Evolutionary conservation across 805 yeast species (phyloP), one percentile per base, ranked within the genome.

Genomic region (Kodamaea laetipori): DNA sequence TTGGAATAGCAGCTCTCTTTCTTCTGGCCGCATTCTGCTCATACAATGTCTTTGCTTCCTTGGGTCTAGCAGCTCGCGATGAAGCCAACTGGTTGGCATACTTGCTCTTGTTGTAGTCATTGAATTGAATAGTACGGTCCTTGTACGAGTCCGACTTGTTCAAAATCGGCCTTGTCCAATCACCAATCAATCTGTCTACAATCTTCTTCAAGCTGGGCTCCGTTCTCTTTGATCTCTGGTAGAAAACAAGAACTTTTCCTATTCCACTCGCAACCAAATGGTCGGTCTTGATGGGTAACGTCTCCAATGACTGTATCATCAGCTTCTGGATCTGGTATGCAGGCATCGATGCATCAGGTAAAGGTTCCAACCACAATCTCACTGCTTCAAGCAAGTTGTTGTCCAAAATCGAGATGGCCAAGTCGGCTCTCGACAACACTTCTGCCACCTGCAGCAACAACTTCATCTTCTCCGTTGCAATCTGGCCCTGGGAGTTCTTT

Each of bases 141-240:
- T 94, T 82, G 71, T 90, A 92, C 56, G 90, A 89, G 65, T 92
- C 98, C 3, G 95, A 84, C 48, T 96, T 84, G 53, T 96, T 96
- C 76, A 94, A 87, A 49, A 94, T 89, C 35, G 99, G 99, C 67
- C 99, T 80, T 6, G 97, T 92, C 99, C 99, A 94, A 63, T 90
- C 95, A 18, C 96, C 96, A 52, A 94, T 85, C 48, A 94, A 71
- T 60, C 82, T 82, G 59, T 94, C 98, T 4, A 96, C 98, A 30
- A 84, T 75, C 61, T 95, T 82, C 63, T 92, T 90, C 60, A 94
- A 77, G 34, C 78, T 73, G 25, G 89, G 85, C 64, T 95, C 97
- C 11, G 95, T 95, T 57, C 92, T 80, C 59, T 85, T 86, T 24
- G 94, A 82, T 58, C 90, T 80, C 59, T 92, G 97, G 67, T 94